Evolutionary conservation across 164 flowering plant genomes (phyloP).

Genomic region (Vitis rotundifolia): DNA sequence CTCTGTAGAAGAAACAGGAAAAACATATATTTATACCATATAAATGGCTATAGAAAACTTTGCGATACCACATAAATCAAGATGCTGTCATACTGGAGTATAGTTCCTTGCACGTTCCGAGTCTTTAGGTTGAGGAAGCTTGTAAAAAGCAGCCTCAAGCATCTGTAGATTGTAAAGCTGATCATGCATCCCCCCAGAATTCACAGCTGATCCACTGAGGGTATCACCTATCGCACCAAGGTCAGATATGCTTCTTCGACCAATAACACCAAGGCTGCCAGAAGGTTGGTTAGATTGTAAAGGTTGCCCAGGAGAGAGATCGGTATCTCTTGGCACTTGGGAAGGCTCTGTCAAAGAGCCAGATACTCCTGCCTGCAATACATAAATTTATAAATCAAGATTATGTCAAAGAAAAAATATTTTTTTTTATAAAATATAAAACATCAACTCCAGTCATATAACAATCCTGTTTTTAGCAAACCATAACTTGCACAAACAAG

Average conservation of each 20-base stretch:
- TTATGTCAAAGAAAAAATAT: too few relatives aligned
- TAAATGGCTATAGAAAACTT: too few relatives aligned
- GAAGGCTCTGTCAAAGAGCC: conserved; percentile 58
- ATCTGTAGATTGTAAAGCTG: conserved; percentile 72
- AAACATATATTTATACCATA: neutral
- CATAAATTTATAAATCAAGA: conserved; percentile 6
- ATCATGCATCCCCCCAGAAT: conserved; percentile 70
- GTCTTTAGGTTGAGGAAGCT: conserved; percentile 93
- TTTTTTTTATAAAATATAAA: too few relatives aligned
- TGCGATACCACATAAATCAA: neutral
- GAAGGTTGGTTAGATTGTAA: conserved; percentile 72
- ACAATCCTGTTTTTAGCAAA: neutral
- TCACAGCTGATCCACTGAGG: conserved; percentile 48
- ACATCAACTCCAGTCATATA: too few relatives aligned
- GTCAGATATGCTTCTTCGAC: conserved; percentile 89
- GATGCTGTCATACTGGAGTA: conserved; percentile 60
- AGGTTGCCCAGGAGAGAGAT: conserved; percentile 87
- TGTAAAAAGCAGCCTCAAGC: conserved; percentile 87
- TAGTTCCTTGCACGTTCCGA: conserved; percentile 89
- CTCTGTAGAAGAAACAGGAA: conserved; percentile 46
- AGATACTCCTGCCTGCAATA: conserved; percentile 58
- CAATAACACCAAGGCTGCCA: conserved; percentile 83
- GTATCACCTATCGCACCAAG: conserved; percentile 94
- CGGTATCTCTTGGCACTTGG: conserved; percentile 60
- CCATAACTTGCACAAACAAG: neutral